Base-by-base conservation (phyloP, 208 protist genomes). In the Crithidia mellificae region DNA sequence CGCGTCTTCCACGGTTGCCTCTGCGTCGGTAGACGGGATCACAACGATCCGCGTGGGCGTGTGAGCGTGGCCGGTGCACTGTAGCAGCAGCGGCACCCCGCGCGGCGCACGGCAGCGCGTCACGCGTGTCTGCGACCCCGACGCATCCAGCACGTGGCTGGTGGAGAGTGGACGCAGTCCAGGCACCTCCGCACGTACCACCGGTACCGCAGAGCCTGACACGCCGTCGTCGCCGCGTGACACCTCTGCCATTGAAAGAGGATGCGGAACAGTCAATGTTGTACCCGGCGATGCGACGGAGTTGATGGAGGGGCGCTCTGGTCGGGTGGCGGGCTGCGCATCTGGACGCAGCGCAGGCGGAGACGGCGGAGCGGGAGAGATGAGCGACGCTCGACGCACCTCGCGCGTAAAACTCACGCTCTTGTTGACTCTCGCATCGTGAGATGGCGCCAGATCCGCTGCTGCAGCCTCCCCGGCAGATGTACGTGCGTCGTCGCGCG, bases 61-160 rank as follows among this genome's bases (percentile, higher is more conserved):
- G n/a, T 6, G 20, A 6, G 47, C n/a, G 49, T 76, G 62, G 6
- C 63, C 70, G 39, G 70, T 76, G 63, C 63, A 76, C 55, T 65
- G 70, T 9, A 63, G 54, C 14, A 76, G 57, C 14, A 76, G 70
- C 51, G 70, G 63, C 56, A 62, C 70, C 4, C 63, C 52, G 12
- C 55, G 70, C 19, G 63, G 55, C 12, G 63, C 62, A n/a, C 54
- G 70, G 24, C 36, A 62, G 32, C 70, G 63, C 41, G 70, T 63
- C 22, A 76, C 70, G 34, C 63, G 70, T 19, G 6, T 29, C 19
- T 55, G 57, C 32, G 3, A 15, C 47, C 1, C 24, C n/a, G 32
- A 27, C 19, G 17, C 32, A 19, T 51, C 20, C 1, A 47, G 64
- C 5, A 43, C 30, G 19, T 41, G 6, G 12, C 19, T 41, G 4